A percentile compares a stretch with the other conserved stretches of the same genome.
These are phyloP conservation scores for Pyracantha coccinea DNA, from an alignment of 331 rosid species.

Conservation along the genomic window DNA sequence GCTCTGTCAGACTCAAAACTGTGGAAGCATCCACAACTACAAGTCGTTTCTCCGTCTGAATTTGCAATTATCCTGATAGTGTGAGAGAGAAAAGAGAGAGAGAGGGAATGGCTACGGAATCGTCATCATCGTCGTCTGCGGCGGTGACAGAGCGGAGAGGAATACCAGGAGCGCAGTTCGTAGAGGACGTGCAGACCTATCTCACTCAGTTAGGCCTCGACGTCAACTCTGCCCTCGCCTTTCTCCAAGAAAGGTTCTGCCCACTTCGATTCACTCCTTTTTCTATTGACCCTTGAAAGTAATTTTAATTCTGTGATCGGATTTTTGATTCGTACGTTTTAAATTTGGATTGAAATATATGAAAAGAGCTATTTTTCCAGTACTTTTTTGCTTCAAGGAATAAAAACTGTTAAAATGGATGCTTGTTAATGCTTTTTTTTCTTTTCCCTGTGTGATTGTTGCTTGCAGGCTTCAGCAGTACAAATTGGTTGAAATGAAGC, in stretches of 20 bases:
- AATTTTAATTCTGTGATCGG: neutral
- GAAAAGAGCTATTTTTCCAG: neutral
- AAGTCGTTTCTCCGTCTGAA: conserved; percentile 2
- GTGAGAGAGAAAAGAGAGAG: neutral
- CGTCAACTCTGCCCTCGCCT: conserved; percentile 58
- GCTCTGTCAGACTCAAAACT: neutral
- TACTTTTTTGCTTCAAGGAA: too few relatives aligned
- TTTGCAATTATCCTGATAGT: neutral
- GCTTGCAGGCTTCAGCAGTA: conserved; percentile 77
- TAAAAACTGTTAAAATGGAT: too few relatives aligned
- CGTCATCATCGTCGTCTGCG: conserved; percentile 24
- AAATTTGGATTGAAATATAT: neutral
- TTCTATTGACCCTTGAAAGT: neutral
- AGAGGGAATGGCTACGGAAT: conserved; percentile 36
- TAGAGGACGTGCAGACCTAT: conserved; percentile 68
- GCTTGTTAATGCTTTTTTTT: too few relatives aligned
- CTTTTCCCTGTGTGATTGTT: too few relatives aligned
- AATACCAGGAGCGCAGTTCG: conserved; percentile 78
- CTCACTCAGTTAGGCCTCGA: conserved; percentile 56
- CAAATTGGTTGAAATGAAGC: conserved; percentile 86
- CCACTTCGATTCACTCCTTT: neutral
- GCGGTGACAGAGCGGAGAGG: conserved; percentile 62
- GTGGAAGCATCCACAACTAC: neutral
- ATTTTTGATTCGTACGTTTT: neutral
- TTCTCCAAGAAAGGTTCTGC: conserved; percentile 58